Percentiles rank a stretch among this genome's conserved stretches.
Evolutionary conservation across 106 monocot genomes (phyloP).

Genomic region (Platanthera zijinensis): DNA sequence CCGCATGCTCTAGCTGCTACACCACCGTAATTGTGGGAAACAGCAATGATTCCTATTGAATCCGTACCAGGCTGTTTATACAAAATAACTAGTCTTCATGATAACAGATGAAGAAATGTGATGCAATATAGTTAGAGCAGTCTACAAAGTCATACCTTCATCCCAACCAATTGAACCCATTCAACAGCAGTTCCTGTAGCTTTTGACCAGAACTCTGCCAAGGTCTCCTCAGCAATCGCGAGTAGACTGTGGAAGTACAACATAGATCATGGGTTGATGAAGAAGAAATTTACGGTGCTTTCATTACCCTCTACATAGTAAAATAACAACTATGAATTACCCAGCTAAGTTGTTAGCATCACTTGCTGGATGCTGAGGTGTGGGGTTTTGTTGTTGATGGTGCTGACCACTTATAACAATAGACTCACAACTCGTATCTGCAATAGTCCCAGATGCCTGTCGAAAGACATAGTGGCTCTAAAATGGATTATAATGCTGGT

Average conservation of each 20-base stretch:
- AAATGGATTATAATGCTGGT: no score
- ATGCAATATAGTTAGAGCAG: background rate
- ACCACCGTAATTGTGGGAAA: constrained; percentile 93
- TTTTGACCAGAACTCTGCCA: no score
- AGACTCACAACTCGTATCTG: constrained; percentile 84
- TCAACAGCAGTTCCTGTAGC: no score
- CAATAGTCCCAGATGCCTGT: constrained; percentile 58
- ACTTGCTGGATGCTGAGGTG: constrained; percentile 72
- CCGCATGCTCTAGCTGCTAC: constrained; percentile 97
- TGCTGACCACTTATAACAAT: constrained; percentile 85
- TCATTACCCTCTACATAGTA: no score
- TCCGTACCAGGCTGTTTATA: constrained; percentile 95
- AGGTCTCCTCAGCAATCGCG: no score
- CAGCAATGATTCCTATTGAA: constrained; percentile 99
- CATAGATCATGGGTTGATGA: background rate
- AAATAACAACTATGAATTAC: constrained; percentile 27
- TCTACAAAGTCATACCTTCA: no score
- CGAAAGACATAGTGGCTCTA: no score
- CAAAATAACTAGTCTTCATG: background rate
- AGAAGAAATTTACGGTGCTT: background rate
- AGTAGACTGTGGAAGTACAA: background rate
- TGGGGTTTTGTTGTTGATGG: constrained; percentile 29
- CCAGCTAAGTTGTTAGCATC: constrained; percentile 89
- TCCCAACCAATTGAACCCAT: no score
- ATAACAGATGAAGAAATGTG: background rate